phyloP scores from a whole-genome alignment of 2,329 filamentous ascomycete species.

The Tolypocladium endophyticum region DNA sequence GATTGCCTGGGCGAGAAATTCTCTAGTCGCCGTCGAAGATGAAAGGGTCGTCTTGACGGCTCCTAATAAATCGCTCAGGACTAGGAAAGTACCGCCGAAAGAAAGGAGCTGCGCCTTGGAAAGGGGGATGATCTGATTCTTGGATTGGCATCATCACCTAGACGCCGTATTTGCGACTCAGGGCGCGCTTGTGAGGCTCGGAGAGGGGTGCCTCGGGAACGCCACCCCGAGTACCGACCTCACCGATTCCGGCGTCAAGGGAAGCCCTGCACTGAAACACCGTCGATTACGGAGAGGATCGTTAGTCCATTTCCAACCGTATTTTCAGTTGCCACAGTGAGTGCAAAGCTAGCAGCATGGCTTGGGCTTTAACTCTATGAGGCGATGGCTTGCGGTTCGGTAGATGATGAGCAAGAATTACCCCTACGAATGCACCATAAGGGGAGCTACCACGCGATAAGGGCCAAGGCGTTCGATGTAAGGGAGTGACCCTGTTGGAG shows the following conservation, averaged over 20 bases:
- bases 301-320: background rate
- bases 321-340: background rate
- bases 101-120: background rate
- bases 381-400: background rate
- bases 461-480: background rate
- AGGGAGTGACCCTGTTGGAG: too few relatives aligned
- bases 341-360: background rate
- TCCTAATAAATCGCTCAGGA: background rate
- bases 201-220: background rate
- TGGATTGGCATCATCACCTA: background rate
- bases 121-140: background rate
- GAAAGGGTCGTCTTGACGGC: background rate
- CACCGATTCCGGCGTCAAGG: background rate
- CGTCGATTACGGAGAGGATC: background rate
- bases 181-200: background rate
- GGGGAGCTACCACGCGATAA: background rate
- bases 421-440: background rate
- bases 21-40: background rate
- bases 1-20: background rate
- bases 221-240: background rate
- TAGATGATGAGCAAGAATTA: background rate
- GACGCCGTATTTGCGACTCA: background rate
- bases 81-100: background rate
- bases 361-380: background rate
- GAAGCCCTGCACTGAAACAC: background rate